Base-by-base conservation (phyloP, 495 filamentous ascomycete genomes). In the Lentithecium fluviatile region DNA sequence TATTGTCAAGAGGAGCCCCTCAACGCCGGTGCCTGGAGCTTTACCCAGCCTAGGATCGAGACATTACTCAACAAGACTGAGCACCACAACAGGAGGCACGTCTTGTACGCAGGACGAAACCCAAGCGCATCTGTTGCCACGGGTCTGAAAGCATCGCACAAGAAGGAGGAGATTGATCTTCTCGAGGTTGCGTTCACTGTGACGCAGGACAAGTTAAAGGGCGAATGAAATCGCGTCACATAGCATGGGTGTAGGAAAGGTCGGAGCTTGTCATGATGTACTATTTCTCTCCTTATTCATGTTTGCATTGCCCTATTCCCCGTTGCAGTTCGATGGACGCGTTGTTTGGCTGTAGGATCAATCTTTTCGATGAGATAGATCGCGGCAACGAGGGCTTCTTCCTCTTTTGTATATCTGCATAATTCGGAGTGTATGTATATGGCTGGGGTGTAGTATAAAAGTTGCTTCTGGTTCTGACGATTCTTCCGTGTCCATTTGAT, bases 1-100 rank as follows among this genome's bases (percentile, higher is more conserved):
- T 98, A 91, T 90, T 83, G 80, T 58, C 94, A 98, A 78, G 94
- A 98, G 77, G 94, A 98, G 78, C 94, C 94, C 34, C 83, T 98
- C 53, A 98, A 98, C 71, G 94, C 94, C 15, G 94, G 94, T 71
- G 87, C 87, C 38, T 98, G 94, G 94, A 88, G 83, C 72, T 97
- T 89, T 81, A 88, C 85, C 32, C 94, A 98, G 78, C 94, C 94
- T 19, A 86, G 95, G 70, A 88, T 98, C 62, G 95, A 98, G 83
- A 97, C 91, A 21, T 76, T 97, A 69, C 80, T 98, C 51, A 97
- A 97, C 79, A 71, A 89, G 58, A 97, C 94, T 2, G 71, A 93
- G 76, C 79, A 94, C 75, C 95, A 98, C 78, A 83, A 92, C 76
- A 82, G 86, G 66, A 91, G 94, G 75, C 91, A 97, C 77, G 90